Evolutionary conservation across 2,329 filamentous ascomycete species (phyloP).

Genomic region (Stachybotrys echinatus): DNA sequence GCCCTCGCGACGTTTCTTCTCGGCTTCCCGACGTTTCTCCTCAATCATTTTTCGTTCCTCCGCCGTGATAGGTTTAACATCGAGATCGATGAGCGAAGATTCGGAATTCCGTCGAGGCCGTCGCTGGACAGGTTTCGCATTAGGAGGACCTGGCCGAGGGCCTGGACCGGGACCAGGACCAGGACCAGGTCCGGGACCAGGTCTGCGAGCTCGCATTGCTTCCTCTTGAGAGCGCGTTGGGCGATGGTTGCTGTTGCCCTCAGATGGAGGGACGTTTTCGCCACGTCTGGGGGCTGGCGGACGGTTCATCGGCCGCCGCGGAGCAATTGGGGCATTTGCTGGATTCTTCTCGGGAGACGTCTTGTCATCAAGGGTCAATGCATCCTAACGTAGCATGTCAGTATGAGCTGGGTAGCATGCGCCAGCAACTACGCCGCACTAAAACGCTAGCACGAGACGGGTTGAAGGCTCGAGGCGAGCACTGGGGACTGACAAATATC

Average conservation of each 20-base stretch:
- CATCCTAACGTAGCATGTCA: conserved; percentile 45
- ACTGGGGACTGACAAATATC: conserved; percentile 63
- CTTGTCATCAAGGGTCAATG: conserved; percentile 61
- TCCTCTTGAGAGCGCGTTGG: conserved; percentile 64
- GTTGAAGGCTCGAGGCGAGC: background rate
- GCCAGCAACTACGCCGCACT: background rate
- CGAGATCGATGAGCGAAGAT: conserved; percentile 61
- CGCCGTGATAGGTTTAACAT: conserved; percentile 53
- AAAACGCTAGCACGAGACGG: background rate
- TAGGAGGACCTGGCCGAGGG: conserved; percentile 23
- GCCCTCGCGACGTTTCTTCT: conserved; percentile 7
- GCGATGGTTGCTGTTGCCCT: conserved; percentile 41
- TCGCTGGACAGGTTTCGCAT: conserved; percentile 29
- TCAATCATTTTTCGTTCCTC: conserved; percentile 39
- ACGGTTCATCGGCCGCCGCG: conserved; percentile 29
- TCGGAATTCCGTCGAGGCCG: conserved; percentile 73
- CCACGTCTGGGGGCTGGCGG: conserved; percentile 14
- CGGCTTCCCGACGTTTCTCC: conserved; percentile 22
- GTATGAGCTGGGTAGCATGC: conserved; percentile 4
- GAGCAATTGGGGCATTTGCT: conserved; percentile 30
- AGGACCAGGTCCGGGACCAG: too few species aligned
- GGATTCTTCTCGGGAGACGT: conserved; percentile 26
- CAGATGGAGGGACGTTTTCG: conserved; percentile 44
- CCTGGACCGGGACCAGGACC: conserved; percentile 26
- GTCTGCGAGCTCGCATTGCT: conserved; percentile 45